Conservation (phyloP, 2,329 filamentous ascomycete genomes). For the Penicillium sp. region DNA sequence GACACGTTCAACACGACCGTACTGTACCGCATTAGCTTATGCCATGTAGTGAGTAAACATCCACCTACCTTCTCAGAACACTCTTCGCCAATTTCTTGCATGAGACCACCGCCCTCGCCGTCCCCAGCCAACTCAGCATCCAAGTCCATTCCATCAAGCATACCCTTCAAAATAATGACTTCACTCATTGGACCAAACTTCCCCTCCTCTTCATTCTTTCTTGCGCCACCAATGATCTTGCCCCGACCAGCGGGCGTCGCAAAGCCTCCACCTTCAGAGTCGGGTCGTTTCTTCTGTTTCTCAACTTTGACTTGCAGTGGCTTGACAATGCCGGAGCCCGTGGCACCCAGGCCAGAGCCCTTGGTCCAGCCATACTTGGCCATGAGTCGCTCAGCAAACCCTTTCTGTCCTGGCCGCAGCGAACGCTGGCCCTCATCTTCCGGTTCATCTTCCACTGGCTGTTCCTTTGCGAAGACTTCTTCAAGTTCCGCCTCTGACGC, state of each 20-base stretch:
- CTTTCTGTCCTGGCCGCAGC: slow-evolving; percentile 67
- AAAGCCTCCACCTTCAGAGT: slow-evolving; percentile 71
- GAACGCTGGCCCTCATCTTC: slow-evolving; percentile 42
- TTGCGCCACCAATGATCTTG: slow-evolving; percentile 70
- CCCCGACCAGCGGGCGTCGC: slow-evolving; percentile 60
- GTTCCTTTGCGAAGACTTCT: slow-evolving; percentile 36
- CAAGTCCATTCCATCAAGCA: slow-evolving; percentile 78
- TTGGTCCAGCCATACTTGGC: slow-evolving; percentile 88
- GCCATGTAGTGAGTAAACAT: slow-evolving; percentile 4
- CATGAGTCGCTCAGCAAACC: slow-evolving; percentile 81
- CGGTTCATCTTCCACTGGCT: too few species aligned
- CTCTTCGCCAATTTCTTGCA: slow-evolving; percentile 92
- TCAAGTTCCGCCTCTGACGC: slow-evolving; percentile 47
- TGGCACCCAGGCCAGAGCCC: slow-evolving; percentile 76
- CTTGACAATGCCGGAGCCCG: slow-evolving; percentile 71
- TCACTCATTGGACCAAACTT: slow-evolving; percentile 67
- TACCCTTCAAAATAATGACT: slow-evolving; percentile 72
- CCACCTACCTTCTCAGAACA: slow-evolving; percentile 64
- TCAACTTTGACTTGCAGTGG: slow-evolving; percentile 76
- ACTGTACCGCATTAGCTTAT: slow-evolving; percentile 52
- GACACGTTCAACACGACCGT: slow-evolving; percentile 72
- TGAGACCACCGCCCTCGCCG: slow-evolving; percentile 54
- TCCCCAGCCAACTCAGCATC: slow-evolving; percentile 64
- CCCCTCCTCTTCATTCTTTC: slow-evolving; percentile 43
- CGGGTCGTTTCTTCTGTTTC: slow-evolving; percentile 69